Conservation (phyloP, 75 land plant genomes). For the Chamaecyparis obtusa region DNA sequence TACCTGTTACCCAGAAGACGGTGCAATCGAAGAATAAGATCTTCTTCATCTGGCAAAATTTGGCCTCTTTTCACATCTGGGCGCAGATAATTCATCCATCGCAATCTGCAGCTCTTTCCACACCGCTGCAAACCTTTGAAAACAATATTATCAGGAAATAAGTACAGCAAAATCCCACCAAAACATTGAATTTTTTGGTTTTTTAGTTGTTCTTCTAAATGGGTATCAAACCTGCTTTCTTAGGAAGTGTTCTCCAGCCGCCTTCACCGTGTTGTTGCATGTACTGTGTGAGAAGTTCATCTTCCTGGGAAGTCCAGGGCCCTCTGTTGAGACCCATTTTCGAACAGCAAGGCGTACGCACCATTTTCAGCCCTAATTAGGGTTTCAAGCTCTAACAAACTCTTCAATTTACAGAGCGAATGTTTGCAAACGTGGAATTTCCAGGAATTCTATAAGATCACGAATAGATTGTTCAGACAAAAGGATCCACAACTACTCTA, state of each 20-base stretch:
- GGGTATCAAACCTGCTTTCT: constrained; percentile 25
- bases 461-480: not conserved
- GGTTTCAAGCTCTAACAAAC: not conserved
- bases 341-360: constrained; percentile 20
- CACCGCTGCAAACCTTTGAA: constrained; percentile 19
- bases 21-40: constrained; percentile 16
- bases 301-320: constrained; percentile 42
- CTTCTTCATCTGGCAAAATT: constrained; percentile 13
- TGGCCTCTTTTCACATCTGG: constrained; percentile 23
- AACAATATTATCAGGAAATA: not conserved
- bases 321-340: constrained; percentile 42
- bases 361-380: constrained; percentile 10
- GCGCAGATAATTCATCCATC: constrained; percentile 24
- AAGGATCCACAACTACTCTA: not conserved
- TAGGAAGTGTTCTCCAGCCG: constrained; percentile 32
- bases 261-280: constrained; percentile 40
- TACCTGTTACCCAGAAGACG: constrained; percentile 20
- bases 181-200: not conserved
- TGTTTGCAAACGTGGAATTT: not conserved
- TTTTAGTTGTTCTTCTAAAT: not conserved
- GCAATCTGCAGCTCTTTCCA: constrained; percentile 27
- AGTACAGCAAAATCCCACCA: not conserved
- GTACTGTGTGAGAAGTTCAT: constrained; percentile 20
- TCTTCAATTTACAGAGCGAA: not conserved
- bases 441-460: not conserved